Evolutionary conservation across 2,329 filamentous ascomycete genomes (phyloP), one percentile per base, ranked within the genome.

Genomic region (Pseudocercospora pini-densiflorae): DNA sequence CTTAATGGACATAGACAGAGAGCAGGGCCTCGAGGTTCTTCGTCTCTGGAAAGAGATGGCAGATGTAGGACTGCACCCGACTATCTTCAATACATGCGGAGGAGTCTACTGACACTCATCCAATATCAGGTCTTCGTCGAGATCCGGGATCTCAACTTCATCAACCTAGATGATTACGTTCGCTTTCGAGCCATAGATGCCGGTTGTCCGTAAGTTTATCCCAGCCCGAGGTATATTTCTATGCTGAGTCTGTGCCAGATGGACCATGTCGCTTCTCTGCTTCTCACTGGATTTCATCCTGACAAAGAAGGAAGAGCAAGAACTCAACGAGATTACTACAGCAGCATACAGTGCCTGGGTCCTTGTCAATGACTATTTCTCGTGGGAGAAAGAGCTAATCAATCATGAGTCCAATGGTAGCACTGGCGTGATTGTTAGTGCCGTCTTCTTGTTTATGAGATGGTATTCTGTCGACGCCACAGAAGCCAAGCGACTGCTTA

Each of bases 301-400:
- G 24, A 63, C 24, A 14, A 57, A 63, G 49, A 33, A 33, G 19
- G 61, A 63, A 45, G 51, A 55, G n/a, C 21, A 16, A 12, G 47
- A 63, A n/a, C 29, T 57, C 23, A 10, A 29, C 10, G 24, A 55
- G n/a, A 24, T 63, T 27, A 63, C 61, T n/a, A 63, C 36, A 4
- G 61, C 61, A 21, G 61, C 61, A 24, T 63, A 63, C 49, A 57
- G 58, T 51, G 61, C 61, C 21, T 63, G 61, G 61, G 61, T 63
- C 27, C 51, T 63, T 24, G 61, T 63, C 24, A 63, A 63, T 40
- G 61, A 63, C 51, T 63, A 63, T 33, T 63, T 63, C 23, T 63
- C 61, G 7, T 63, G 61, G 61, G 61, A 63, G 9, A 63, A 63
- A 27, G 61, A 63, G 43, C 14, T 24, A 21, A 16, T 55, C 10